phyloP scores from a whole-genome alignment of 2,329 filamentous ascomycete genomes.

The Epichloe gansuensis region DNA sequence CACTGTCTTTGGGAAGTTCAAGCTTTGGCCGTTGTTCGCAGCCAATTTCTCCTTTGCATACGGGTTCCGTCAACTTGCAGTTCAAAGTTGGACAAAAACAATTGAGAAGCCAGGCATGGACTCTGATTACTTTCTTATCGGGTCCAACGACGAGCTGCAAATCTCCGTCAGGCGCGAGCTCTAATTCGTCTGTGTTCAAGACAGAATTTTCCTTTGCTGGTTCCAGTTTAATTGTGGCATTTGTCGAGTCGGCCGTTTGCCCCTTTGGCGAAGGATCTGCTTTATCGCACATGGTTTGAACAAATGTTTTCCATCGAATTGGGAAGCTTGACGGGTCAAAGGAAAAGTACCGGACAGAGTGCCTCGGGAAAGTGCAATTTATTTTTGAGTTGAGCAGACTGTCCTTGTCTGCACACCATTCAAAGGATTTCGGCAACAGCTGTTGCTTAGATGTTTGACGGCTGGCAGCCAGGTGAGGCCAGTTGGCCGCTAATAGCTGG shows the following conservation, averaged over 20 bases:
- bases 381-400: too few species aligned
- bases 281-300: neutral
- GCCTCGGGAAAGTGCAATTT: too few species aligned
- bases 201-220: neutral
- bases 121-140: neutral
- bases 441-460: neutral
- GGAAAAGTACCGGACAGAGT: neutral
- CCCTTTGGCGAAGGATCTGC: neutral
- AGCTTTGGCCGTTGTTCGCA: neutral
- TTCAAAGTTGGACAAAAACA: neutral
- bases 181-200: neutral
- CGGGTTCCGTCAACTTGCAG: neutral
- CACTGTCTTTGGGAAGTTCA: neutral
- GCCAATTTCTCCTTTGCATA: neutral
- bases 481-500: neutral
- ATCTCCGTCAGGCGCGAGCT: neutral
- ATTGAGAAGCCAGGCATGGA: neutral
- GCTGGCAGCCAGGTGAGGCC: neutral
- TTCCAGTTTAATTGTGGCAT: neutral
- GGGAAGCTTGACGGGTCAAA: neutral
- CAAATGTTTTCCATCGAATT: too few species aligned
- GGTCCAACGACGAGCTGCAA: neutral
- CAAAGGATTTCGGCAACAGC: neutral
- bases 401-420: too few species aligned
- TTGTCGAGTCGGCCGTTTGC: neutral